Evolutionary conservation across 164 flowering plant species (phyloP), one percentile per base, ranked within the genome.

Genomic region (Protea cynaroides): DNA sequence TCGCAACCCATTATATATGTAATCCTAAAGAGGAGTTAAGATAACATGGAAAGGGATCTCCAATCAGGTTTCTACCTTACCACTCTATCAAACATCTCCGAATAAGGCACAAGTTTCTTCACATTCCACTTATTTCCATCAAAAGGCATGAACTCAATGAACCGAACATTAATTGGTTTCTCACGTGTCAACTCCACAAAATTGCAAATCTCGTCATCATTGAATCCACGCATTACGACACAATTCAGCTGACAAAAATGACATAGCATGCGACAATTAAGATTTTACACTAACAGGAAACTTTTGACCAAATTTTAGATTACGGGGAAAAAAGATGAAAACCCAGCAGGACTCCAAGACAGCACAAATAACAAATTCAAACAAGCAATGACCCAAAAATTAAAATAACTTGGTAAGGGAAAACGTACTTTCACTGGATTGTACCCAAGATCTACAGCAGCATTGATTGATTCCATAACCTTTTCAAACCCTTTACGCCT

Each of bases 131-230:
- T 94, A 79, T 94, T 94, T 64, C 99, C 99, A 81, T 94, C 97
- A 73, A 94, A 94, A 56, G 99, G 99, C 99, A 94, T 91, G 72
- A 94, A 94, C 85, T 94, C 99, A 69, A 94, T 94, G 71, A 94
- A 94, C 57, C 97, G 87, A 12, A 94, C 73, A 82, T 94, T 88
- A 61, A 79, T 87, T 13, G 96, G 96, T 63, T 78, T 94, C 17
- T 88, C 82, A 17, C 86, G 83, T 12, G 99, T 91, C 77, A 94
- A 64, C 76, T 89, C 89, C 17, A 88, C 96, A 65, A 94, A 94
- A 82, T 91, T 89, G 74, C 90, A 84, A n/a, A 94, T 86, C 76
- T 94, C 97, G 69, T 91, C 97, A 65, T 91, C 99, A 83, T 94
- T 94, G 73, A 88, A 75, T 19, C 96, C 99, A 68, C 96, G 95